A percentile compares a stretch with the other conserved stretches of the same genome.
These are phyloP conservation scores for Neophaeococcomyces aloes DNA, from an alignment of 2,329 filamentous ascomycete genomes.

Conservation along the genomic window DNA sequence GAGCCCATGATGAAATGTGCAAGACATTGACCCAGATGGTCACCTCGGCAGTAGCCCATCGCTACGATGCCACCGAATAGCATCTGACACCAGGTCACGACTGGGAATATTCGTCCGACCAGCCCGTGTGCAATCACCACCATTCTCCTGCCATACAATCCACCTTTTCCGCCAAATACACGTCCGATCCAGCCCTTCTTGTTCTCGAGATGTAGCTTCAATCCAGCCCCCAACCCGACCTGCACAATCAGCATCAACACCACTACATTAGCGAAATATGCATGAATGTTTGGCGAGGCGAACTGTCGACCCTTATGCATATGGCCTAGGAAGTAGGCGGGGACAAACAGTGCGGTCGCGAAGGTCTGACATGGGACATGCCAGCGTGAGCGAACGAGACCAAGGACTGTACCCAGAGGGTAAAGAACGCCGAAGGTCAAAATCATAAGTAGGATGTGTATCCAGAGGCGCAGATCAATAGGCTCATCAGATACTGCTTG, in stretches of 20 bases:
- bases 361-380: conserved; percentile 80
- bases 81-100: conserved; percentile 87
- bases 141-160: conserved; percentile 42
- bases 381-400: conserved; percentile 82
- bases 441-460: conserved; percentile 82
- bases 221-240: conserved; percentile 69
- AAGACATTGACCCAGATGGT: conserved; percentile 83
- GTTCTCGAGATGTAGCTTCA: conserved; percentile 78
- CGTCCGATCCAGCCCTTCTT: conserved; percentile 59
- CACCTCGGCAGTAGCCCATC: conserved; percentile 82
- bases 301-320: conserved; percentile 84
- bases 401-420: conserved; percentile 88
- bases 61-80: conserved; percentile 88
- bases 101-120: conserved; percentile 75
- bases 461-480: conserved; percentile 79
- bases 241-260: conserved; percentile 72
- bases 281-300: conserved; percentile 61
- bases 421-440: conserved; percentile 85
- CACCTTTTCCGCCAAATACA: conserved; percentile 36
- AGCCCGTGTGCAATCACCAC: conserved; percentile 67
- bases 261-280: conserved; percentile 65
- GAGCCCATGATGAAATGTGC: conserved; percentile 99
- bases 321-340: conserved; percentile 87
- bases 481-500: conserved; percentile 60
- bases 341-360: conserved; percentile 62